Base-by-base conservation (phyloP, 1,139 yeast species). In the Spathaspora sp. region DNA sequence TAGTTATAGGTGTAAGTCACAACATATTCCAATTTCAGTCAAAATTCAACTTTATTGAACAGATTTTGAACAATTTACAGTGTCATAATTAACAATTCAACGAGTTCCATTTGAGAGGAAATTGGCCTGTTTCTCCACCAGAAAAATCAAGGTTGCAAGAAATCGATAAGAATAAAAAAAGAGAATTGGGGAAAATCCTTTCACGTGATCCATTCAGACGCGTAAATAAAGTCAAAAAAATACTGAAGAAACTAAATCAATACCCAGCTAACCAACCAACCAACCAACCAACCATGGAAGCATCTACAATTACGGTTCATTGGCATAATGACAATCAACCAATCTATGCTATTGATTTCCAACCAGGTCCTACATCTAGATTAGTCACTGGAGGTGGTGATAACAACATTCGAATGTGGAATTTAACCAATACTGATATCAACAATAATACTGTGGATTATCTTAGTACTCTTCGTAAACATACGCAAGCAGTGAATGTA, bases 371-470 rank as follows among this genome's bases (percentile, higher is more conserved):
- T 18, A 20, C 46, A 1, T 16, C 23, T 11, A 74, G 93, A 39
- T 68, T 93, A 37, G 93, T 84, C 3, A 93, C 98, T 0, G 96
- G 90, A 0, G 99, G 99, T 13, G 98, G 98, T 37, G 99, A 93
- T 62, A 89, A 88, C 60, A 88, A 88, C 57, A 84, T 90, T 11
- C 74, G 98, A 45, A 68, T 89, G 31, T 84, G 95, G 84, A 62
- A 53, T 46, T 49, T 55, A 15, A 38, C 27, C 13, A 38, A 33
- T 20, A 43, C 38, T 17, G 13, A 37, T 13, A 6, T 7, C 13
- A 18, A 13, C 29, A 17, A 37, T 34, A 20, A 44, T 6, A 26
- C 51, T 10, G 59, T 85, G 24, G 84, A 83, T 46, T 88, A 81
- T 68, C 69, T 90, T 31, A 79, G 95, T 17, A 89, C 97, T 0